Evolutionary conservation across 2,329 filamentous ascomycete species (phyloP).

Genomic region (Rugonectria rugulosa): DNA sequence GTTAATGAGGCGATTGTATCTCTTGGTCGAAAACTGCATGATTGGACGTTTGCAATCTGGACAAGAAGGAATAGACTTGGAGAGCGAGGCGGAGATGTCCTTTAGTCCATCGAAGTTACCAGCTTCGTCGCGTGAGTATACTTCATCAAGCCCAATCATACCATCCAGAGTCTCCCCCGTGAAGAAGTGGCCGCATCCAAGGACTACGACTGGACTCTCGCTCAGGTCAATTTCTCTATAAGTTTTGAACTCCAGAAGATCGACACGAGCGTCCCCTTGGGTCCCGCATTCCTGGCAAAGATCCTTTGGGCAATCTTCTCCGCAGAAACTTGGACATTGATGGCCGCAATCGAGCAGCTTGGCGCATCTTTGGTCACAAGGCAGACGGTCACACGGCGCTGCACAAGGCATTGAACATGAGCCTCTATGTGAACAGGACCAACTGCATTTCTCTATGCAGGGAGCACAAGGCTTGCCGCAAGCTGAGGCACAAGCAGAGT

Average conservation of each 20-base stretch:
- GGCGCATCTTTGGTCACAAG: constrained; percentile 67
- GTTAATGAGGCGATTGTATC: constrained; percentile 68
- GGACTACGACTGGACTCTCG: constrained; percentile 66
- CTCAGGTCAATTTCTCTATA: constrained; percentile 66
- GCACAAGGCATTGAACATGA: constrained; percentile 64
- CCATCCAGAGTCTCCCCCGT: constrained; percentile 67
- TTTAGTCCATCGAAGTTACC: constrained; percentile 39
- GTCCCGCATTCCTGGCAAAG: constrained; percentile 65
- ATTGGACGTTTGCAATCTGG: constrained; percentile 65
- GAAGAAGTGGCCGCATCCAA: constrained; percentile 68
- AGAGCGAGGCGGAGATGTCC: constrained; percentile 54
- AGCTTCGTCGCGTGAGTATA: constrained; percentile 52
- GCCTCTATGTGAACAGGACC: constrained; percentile 60
- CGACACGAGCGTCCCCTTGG: constrained; percentile 54
- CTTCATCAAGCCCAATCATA: constrained; percentile 58
- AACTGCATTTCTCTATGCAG: constrained; percentile 62
- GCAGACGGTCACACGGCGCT: constrained; percentile 70
- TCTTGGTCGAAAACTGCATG: constrained; percentile 54
- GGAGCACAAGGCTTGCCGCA: constrained; percentile 68
- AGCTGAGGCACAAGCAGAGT: constrained; percentile 58
- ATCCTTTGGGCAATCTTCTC: constrained; percentile 63
- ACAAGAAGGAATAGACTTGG: constrained; percentile 55
- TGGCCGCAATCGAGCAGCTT: constrained; percentile 64
- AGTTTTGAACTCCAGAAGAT: constrained; percentile 59
- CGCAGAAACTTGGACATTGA: constrained; percentile 68